Evolutionary conservation across 176 grass and related monocot genomes (phyloP).

Genomic region (Eremochloa ophiuroides): DNA sequence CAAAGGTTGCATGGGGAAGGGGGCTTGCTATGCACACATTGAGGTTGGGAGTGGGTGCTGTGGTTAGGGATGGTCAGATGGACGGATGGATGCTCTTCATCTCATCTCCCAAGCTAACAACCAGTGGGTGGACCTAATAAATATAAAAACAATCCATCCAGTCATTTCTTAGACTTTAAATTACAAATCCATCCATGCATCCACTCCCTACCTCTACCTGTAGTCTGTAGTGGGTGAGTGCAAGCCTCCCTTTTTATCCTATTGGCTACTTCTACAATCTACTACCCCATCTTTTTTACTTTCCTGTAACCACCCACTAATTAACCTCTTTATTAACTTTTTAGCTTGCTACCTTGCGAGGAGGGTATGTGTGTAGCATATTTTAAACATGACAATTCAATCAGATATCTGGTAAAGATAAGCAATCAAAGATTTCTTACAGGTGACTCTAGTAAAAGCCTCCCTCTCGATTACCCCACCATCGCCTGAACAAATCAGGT

Average conservation of each 20-base stretch:
- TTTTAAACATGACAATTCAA: constrained; percentile 4
- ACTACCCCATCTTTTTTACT: constrained; percentile 24
- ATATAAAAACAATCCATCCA: constrained; percentile 27
- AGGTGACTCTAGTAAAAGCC: neutral
- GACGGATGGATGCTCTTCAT: constrained; percentile 24
- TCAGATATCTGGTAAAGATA: neutral
- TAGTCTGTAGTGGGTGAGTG: neutral
- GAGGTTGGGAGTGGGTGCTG: constrained; percentile 51
- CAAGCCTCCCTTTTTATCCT: constrained; percentile 37
- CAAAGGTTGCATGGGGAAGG: constrained; percentile 9
- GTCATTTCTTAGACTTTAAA: constrained; percentile 49
- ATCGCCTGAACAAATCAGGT: neutral
- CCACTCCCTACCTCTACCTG: constrained; percentile 11
- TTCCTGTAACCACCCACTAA: constrained; percentile 49
- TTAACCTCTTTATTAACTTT: constrained; percentile 36
- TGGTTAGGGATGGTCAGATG: constrained; percentile 37
- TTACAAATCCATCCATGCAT: constrained; percentile 26
- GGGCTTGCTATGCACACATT: too few species aligned
- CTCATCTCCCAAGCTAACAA: constrained; percentile 43
- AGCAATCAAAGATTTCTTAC: neutral
- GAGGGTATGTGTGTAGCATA: neutral
- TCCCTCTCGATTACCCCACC: neutral
- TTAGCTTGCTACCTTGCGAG: neutral
- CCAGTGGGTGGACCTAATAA: constrained; percentile 58
- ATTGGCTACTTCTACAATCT: constrained; percentile 32